These are phyloP conservation scores for Marasmius oreades DNA, from an alignment of 1,284 basidiomycete species.

Conservation along the genomic window DNA sequence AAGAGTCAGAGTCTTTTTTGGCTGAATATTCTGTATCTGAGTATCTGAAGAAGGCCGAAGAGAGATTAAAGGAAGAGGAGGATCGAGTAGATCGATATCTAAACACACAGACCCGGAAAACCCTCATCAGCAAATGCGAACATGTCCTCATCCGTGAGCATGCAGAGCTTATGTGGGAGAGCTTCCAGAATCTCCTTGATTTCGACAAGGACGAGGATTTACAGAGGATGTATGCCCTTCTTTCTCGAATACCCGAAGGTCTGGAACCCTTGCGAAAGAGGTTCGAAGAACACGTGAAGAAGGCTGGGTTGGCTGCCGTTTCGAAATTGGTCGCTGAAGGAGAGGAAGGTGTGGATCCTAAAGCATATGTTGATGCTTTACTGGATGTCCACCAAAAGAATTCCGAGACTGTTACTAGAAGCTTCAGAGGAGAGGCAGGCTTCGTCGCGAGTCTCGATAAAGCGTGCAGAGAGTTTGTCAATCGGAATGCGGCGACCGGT, in stretches of 20 bases:
- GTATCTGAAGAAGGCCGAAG: constrained; percentile 96
- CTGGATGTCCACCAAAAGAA: constrained; percentile 92
- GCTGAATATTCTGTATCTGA: constrained; percentile 91
- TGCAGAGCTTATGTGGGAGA: constrained; percentile 87
- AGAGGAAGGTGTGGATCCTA: constrained; percentile 72
- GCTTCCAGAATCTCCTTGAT: constrained; percentile 91
- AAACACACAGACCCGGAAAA: constrained; percentile 83
- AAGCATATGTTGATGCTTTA: constrained; percentile 92
- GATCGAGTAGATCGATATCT: constrained; percentile 94
- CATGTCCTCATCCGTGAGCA: constrained; percentile 91
- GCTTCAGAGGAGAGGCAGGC: constrained; percentile 92
- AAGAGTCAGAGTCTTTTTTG: constrained; percentile 90
- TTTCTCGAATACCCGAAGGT: constrained; percentile 87
- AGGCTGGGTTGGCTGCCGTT: constrained; percentile 81
- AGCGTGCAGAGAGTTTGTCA: constrained; percentile 96
- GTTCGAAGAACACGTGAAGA: constrained; percentile 95
- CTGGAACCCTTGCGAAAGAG: constrained; percentile 89
- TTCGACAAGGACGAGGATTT: constrained; percentile 93
- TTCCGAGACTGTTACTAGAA: constrained; percentile 84
- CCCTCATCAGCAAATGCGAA: constrained; percentile 89
- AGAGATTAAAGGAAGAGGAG: constrained; percentile 90
- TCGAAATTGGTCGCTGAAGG: constrained; percentile 78
- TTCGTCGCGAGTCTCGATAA: constrained; percentile 95
- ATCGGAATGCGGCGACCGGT: constrained; percentile 89
- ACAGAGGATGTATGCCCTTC: constrained; percentile 91